Base-by-base conservation (phyloP, 192 early-diverging fungal genomes). In the Glomus cerebriforme region DNA sequence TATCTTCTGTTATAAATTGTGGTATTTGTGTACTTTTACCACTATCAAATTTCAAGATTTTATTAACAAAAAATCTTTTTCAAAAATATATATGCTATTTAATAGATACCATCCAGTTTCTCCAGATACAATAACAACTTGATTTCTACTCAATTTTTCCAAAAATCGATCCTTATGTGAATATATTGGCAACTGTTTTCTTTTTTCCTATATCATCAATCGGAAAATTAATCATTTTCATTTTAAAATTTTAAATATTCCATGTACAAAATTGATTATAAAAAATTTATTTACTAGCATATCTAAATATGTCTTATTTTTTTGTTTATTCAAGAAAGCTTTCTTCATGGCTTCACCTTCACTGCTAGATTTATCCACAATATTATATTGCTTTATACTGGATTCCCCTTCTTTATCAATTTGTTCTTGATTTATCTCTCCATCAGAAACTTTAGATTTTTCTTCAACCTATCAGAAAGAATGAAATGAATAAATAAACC, bases 21-120 rank as follows among this genome's bases (percentile, higher is more conserved):
- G 94, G 94, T 35, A 94, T 88, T 81, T 95, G 94, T 15, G 94
- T 95, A 80, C 88, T 90, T 82, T 92, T 93, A 77, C 90, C 89
- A 70, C 88, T 81, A 8, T 64, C 15, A 64, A 31, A 64, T 64
- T 64, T 15, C 29, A 26, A 29, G 1, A 26, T 15, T 27, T 29
- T 29, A 27, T n/a, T 64, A 64, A 3, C n/a, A 29, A 27, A 26
- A 29, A 63, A 3, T 7, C 2, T 12, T 62, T 62, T 27, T 7
- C 7, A 9, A 27, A 26, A 63, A 26, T 19, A 29, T 19, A 59
- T 26, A 15, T 63, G 3, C 3, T 13, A 70, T 34, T 37, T 26
- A 22, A n/a, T 71, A 43, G 6, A 8, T 24, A 73, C 39, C 83
- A 84, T 83, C 93, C 93, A 5, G 94, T 95, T 79, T 93, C 94